These are phyloP conservation scores for Penicillium goetzii DNA, from an alignment of 495 filamentous ascomycete species.

Conservation along the genomic window DNA sequence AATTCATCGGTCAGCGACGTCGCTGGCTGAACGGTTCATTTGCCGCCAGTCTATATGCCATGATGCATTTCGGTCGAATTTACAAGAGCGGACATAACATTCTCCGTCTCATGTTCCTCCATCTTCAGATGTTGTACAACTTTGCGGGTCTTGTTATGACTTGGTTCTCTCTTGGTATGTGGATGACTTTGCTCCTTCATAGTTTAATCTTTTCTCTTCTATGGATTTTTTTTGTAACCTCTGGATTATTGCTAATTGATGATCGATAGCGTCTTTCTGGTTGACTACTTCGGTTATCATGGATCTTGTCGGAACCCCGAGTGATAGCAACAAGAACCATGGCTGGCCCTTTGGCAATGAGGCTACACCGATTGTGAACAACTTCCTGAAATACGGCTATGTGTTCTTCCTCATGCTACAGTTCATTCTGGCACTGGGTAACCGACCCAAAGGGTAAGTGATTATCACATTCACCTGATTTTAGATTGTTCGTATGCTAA, in stretches of 20 bases:
- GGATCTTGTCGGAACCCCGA: constrained; percentile 84
- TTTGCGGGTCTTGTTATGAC: constrained; percentile 83
- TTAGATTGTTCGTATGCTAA: neutral
- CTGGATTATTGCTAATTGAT: constrained; percentile 17
- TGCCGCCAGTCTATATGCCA: constrained; percentile 90
- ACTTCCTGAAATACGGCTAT: constrained; percentile 87
- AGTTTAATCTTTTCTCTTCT: neutral
- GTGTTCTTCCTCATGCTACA: constrained; percentile 88
- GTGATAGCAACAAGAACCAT: constrained; percentile 47
- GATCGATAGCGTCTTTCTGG: constrained; percentile 75
- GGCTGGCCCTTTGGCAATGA: constrained; percentile 77
- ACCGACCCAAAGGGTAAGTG: constrained; percentile 82
- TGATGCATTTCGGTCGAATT: constrained; percentile 98
- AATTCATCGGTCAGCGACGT: constrained; percentile 95
- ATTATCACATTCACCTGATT: neutral
- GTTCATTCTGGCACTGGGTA: constrained; percentile 94
- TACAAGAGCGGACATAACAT: constrained; percentile 97
- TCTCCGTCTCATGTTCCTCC: constrained; percentile 94
- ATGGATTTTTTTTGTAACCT: neutral
- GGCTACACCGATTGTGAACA: constrained; percentile 89
- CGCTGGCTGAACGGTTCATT: constrained; percentile 99
- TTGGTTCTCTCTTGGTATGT: constrained; percentile 90
- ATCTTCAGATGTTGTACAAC: constrained; percentile 94
- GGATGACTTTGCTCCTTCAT: neutral
- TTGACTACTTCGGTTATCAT: constrained; percentile 95